Conservation (phyloP, 2,329 filamentous ascomycete genomes). For the Tolypocladium endophyticum region DNA sequence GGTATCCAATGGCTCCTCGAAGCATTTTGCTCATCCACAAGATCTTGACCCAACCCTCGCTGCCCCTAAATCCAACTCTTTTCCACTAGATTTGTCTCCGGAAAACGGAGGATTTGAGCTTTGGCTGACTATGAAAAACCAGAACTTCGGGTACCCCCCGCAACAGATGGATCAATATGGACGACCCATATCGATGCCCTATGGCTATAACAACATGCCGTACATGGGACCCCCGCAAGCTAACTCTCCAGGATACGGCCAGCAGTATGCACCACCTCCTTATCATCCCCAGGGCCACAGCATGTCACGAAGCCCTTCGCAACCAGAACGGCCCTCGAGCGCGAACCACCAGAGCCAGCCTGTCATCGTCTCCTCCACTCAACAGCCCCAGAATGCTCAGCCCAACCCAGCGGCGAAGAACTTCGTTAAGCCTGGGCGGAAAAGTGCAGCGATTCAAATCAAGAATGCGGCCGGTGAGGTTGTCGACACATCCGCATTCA, state of each 20-base stretch:
- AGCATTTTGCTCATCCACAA: conserved; percentile 5
- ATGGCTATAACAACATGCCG: conserved; percentile 34
- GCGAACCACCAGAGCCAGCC: conserved; percentile 50
- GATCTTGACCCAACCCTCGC: conserved; percentile 4
- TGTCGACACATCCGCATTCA: conserved; percentile 55
- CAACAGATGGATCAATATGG: conserved; percentile 27
- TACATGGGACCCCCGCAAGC: conserved; percentile 37
- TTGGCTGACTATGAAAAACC: conserved; percentile 59
- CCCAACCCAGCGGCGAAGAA: conserved; percentile 33
- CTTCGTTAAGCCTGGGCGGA: conserved; percentile 42
- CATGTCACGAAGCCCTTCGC: conserved; percentile 80
- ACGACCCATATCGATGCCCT: conserved; percentile 26
- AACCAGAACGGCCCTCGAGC: conserved; percentile 60
- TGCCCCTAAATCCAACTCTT: conserved; percentile 9
- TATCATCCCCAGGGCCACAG: conserved; percentile 45
- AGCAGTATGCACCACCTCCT: conserved; percentile 29
- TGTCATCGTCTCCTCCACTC: conserved; percentile 50
- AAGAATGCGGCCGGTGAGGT: conserved; percentile 74
- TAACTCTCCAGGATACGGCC: conserved; percentile 40
- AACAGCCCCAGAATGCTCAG: conserved; percentile 53
- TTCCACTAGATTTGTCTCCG: conserved; percentile 52
- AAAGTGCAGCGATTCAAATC: conserved; percentile 71
- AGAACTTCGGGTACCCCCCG: conserved; percentile 51
- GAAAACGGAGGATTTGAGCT: conserved; percentile 61
- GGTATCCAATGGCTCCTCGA: conserved; percentile 9